phyloP scores from a whole-genome alignment of 805 yeast genomes.

The Candida hungchunana region DNA sequence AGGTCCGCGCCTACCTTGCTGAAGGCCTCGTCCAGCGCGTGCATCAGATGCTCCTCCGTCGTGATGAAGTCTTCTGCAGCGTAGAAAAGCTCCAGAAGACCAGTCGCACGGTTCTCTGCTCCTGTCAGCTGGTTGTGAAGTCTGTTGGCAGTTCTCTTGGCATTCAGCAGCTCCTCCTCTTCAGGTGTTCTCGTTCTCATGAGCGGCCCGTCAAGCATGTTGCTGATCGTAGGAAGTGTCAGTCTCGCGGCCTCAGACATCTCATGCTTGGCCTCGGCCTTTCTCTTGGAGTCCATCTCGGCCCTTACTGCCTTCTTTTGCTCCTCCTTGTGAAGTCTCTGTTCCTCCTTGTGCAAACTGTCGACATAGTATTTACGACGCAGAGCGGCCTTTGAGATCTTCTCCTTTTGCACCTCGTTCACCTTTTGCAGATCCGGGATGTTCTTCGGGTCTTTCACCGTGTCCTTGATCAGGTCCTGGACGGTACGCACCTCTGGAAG shows the following conservation, averaged over 20 bases:
- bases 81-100: slow-evolving; percentile 68
- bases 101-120: slow-evolving; percentile 49
- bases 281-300: slow-evolving; percentile 26
- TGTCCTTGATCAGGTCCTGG: slow-evolving; percentile 49
- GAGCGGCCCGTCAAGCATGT: slow-evolving; percentile 60
- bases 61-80: slow-evolving; percentile 65
- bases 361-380: slow-evolving; percentile 70
- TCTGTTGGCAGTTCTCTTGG: slow-evolving; percentile 68
- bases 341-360: slow-evolving; percentile 39
- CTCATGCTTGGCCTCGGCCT: slow-evolving; percentile 37
- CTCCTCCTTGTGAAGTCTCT: slow-evolving; percentile 32
- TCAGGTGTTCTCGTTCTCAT: slow-evolving; percentile 70
- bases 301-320: slow-evolving; percentile 25
- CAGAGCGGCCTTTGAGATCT: slow-evolving; percentile 46
- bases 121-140: slow-evolving; percentile 46
- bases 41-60: slow-evolving; percentile 60
- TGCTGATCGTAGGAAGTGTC: slow-evolving; percentile 78
- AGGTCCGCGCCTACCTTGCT: not conserved
- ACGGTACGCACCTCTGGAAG: slow-evolving; percentile 54
- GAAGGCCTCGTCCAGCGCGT: slow-evolving; percentile 56
- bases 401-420: slow-evolving; percentile 26
- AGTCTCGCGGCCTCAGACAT: slow-evolving; percentile 48
- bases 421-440: slow-evolving; percentile 22
- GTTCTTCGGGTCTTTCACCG: slow-evolving; percentile 44
- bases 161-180: slow-evolving; percentile 51